Conservation (phyloP, 441 rosid genomes). For the Bruguiera hainesii region DNA sequence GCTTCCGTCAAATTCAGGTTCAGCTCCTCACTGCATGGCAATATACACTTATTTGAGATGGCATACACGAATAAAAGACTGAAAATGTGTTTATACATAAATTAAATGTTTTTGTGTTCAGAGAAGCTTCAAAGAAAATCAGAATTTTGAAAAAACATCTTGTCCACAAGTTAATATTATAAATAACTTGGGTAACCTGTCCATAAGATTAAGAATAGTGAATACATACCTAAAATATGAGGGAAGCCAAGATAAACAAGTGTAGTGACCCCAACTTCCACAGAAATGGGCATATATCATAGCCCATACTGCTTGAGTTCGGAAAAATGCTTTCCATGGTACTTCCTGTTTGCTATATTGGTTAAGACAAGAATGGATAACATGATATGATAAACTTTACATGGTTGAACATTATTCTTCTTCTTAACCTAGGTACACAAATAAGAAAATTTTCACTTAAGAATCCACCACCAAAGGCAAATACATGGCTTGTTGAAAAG, state of each 20-base stretch:
- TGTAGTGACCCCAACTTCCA: constrained; percentile 98
- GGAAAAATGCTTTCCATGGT: constrained; percentile 87
- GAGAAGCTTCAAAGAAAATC: background rate
- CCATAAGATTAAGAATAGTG: background rate
- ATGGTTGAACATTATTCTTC: background rate
- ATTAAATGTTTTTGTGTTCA: background rate
- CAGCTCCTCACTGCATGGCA: constrained; percentile 76
- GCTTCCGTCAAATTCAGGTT: constrained; percentile 86
- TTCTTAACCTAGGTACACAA: background rate
- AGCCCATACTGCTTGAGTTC: constrained; percentile 75
- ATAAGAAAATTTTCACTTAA: no score
- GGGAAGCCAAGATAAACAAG: constrained; percentile 95
- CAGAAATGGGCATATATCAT: constrained; percentile 97
- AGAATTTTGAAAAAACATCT: background rate
- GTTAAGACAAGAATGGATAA: constrained; percentile 18
- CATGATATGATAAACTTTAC: constrained; percentile 2
- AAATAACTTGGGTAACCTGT: no score
- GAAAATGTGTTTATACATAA: constrained; percentile 6
- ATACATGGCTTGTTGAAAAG: background rate
- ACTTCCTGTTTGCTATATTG: constrained; percentile 49
- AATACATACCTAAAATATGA: constrained; percentile 75
- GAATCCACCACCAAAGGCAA: background rate
- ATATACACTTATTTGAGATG: constrained; percentile 15
- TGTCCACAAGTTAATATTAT: background rate
- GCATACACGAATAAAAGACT: constrained; percentile 7